Conservation (phyloP, 1,139 yeast species). For the Candida neerlandica region DNA sequence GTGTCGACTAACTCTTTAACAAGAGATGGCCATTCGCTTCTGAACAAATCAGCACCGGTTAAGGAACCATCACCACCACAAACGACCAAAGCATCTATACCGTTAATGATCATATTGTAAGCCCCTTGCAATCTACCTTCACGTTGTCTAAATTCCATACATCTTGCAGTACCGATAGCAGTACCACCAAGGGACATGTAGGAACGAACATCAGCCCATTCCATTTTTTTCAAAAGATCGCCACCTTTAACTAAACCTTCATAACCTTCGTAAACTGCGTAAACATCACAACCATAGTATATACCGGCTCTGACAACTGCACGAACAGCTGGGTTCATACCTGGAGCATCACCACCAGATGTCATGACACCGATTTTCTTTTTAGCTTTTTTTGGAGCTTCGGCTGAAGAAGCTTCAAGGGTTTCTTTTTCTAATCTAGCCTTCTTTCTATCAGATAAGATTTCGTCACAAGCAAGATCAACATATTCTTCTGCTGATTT, state of each 20-base stretch:
- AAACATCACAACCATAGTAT: slow-evolving; percentile 89
- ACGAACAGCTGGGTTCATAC: slow-evolving; percentile 95
- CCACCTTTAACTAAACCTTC: slow-evolving; percentile 92
- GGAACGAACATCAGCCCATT: slow-evolving; percentile 94
- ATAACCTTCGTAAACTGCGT: slow-evolving; percentile 92
- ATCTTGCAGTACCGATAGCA: slow-evolving; percentile 93
- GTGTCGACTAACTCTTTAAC: slow-evolving; percentile 64
- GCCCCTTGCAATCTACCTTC: slow-evolving; percentile 83
- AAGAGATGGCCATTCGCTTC: slow-evolving; percentile 92
- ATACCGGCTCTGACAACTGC: slow-evolving; percentile 93
- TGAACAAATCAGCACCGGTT: slow-evolving; percentile 94
- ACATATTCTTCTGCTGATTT: slow-evolving; percentile 32
- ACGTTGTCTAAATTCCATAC: slow-evolving; percentile 81
- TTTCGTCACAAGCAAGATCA: slow-evolving; percentile 13
- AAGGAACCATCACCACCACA: slow-evolving; percentile 99
- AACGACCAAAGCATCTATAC: slow-evolving; percentile 94
- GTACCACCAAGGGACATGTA: slow-evolving; percentile 94
- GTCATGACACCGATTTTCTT: slow-evolving; percentile 93
- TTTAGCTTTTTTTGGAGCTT: slow-evolving; percentile 18
- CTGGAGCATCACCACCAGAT: slow-evolving; percentile 98
- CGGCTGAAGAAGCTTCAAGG: not conserved
- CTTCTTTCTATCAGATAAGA: slow-evolving; percentile 10
- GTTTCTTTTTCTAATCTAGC: not conserved
- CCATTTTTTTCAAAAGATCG: slow-evolving; percentile 69
- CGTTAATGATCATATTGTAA: slow-evolving; percentile 78